Evolutionary conservation across 2,329 filamentous ascomycete species (phyloP), one percentile per base, ranked within the genome.

Genomic region (Ascochyta rabiei): DNA sequence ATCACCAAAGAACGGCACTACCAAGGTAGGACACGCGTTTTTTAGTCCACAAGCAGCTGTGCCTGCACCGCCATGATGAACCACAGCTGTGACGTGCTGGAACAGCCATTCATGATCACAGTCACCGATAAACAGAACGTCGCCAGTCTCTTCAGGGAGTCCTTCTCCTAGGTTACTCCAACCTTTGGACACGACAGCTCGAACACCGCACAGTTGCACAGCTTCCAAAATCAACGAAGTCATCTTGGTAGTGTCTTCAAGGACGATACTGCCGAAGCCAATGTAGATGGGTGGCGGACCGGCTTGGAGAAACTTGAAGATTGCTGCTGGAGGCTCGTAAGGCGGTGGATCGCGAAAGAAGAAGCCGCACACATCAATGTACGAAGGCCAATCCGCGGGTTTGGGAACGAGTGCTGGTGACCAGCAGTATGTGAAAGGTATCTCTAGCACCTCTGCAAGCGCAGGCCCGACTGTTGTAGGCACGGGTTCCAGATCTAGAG

Each of bases 61-160:
- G n/a, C 91, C 91, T 3, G 91, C 91, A 51, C 91, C 91, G 15
- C 91, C 91, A 57, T 95, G 91, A 67, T 96, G 91, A 4, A 93
- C 87, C 1, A 96, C 90, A 35, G 85, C 87, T 0, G 89, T 87
- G 2, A 95, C 90, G 37, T 83, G 85, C 58, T 90, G 81, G 72
- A 96, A 96, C 0, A 96, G 77, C 91, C 91, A 96, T 74, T 95
- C 91, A 60, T 96, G 91, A 0, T 90, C 90, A 39, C 88, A 86
- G 67, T 93, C 93, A 19, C 88, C 90, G 19, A 68, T 21, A 84
- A 70, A 68, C 77, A 83, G 54, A 77, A 80, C 24, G 82, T 73
- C 35, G 74, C 71, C 44, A 1, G 39, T 42, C 2, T 56, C 18
- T 10, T 50, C 33, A n/a, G 47, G 45, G 10, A 56, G 23, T 1